Percentiles rank a stretch among this genome's conserved stretches.
Evolutionary conservation across 495 filamentous ascomycete genomes (phyloP).

Genomic region (Darksidea phi): DNA sequence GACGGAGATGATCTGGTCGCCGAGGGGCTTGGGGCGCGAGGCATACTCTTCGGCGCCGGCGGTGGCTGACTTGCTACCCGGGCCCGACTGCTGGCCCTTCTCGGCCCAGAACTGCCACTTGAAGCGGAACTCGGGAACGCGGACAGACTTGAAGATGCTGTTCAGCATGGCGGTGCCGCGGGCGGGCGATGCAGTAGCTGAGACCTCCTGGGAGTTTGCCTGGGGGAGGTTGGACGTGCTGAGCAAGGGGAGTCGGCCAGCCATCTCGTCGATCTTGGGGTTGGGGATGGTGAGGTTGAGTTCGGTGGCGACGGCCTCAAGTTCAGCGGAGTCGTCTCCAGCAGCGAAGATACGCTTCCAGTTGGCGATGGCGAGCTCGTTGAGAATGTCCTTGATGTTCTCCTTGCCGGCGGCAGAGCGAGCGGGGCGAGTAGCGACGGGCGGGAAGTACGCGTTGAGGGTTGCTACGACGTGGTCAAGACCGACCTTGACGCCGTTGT

Average conservation of each 20-base stretch:
- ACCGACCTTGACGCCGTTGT: too few relatives aligned
- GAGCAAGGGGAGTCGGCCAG: conserved; percentile 28
- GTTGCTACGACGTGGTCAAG: too few relatives aligned
- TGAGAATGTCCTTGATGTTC: conserved; percentile 1
- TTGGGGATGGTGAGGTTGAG: background rate
- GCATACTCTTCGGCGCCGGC: conserved; percentile 14
- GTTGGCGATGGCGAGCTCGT: background rate
- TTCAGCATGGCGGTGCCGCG: conserved; percentile 43
- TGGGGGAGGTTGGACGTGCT: conserved; percentile 33
- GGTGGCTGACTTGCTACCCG: conserved; percentile 11
- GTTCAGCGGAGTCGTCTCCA: background rate
- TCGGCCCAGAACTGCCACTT: conserved; percentile 62
- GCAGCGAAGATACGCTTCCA: too few relatives aligned
- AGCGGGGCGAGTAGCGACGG: too few relatives aligned
- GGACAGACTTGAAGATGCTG: conserved; percentile 49
- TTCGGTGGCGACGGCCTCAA: background rate
- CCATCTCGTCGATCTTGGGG: conserved; percentile 7
- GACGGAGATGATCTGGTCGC: conserved; percentile 68
- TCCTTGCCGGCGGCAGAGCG: background rate
- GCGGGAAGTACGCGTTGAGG: too few relatives aligned
- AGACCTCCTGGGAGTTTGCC: conserved; percentile 24
- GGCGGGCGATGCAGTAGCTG: conserved; percentile 41
- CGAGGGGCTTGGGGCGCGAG: conserved; percentile 60
- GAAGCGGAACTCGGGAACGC: conserved; percentile 54
- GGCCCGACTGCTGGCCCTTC: conserved; percentile 40